Base-by-base conservation (phyloP, 2,329 filamentous ascomycete genomes). In the Colletotrichum sp. region DNA sequence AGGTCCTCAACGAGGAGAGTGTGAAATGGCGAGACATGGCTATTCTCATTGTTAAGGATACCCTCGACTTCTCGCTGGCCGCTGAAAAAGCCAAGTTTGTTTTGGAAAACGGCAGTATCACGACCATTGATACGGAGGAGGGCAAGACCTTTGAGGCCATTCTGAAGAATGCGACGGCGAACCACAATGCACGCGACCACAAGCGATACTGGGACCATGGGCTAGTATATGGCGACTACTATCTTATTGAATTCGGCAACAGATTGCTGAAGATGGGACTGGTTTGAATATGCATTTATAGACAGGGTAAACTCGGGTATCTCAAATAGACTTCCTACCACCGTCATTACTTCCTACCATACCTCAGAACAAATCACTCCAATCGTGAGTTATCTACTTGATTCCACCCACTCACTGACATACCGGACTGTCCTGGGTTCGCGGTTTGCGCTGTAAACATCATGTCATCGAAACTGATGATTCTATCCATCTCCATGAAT, bases 181-280 rank as follows among this genome's bases (percentile, higher is more conserved):
- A 84, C 55, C 79, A 83, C 67, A 85, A 84, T 32, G 78, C 78
- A 0, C 77, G 80, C 8, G 82, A 82, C 7, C 78, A 79, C 15
- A 80, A 80, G 73, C 71, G 82, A 36, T 83, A 83, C 38, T 81
- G 81, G 76, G 80, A 85, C 13, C 84, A 85, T 74, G 87, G 88
- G 0, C 71, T 89, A 12, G 87, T 89, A 3, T 89, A 89, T 80
- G 88, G 83, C 0, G 88, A 89, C 76, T 89, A 89, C 75, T 89
- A 85, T 75, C 79, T 89, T 18, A 78, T 89, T 6, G 85, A 87
- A 71, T 86, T 87, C 77, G 86, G 86, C 4, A 88, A 88, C 71
- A 84, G 85, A 71, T 74, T 88, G 16, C 74, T 88, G 61, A 78
- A 79, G 55, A 82, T 84, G 82, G 81, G 80, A 12, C 48, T 79